phyloP scores from a whole-genome alignment of 805 yeast genomes.

The Metschnikowia henanensis region DNA sequence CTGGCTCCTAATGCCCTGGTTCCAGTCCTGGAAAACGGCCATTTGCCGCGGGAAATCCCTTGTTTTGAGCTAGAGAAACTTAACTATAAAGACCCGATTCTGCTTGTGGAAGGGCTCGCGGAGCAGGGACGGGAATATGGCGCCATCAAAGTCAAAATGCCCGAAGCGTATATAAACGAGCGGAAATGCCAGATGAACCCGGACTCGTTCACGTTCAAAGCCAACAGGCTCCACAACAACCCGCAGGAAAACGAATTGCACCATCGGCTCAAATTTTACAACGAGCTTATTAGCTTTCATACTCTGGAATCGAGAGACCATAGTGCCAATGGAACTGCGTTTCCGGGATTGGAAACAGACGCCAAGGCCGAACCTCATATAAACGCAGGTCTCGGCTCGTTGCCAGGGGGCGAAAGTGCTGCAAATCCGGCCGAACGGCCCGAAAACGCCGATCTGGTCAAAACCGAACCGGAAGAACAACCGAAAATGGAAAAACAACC shows the following conservation, averaged over 20 bases:
- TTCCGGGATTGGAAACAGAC: neutral
- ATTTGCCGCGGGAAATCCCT: conserved; percentile 42
- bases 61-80: conserved; percentile 50
- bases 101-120: conserved; percentile 55
- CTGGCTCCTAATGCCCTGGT: too few relatives aligned
- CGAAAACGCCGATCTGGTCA: neutral
- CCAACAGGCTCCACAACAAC: conserved; percentile 49
- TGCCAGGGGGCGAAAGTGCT: neutral
- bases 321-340: neutral
- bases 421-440: neutral
- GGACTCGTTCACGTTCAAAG: conserved; percentile 50
- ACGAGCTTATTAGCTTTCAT: conserved; percentile 45
- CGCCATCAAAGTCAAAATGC: conserved; percentile 73
- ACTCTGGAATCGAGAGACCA: conserved; percentile 1
- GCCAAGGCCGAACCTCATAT: neutral
- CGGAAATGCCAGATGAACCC: conserved; percentile 37
- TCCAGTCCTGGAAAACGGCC: neutral
- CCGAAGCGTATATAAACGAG: conserved; percentile 30
- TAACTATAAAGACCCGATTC: conserved; percentile 58
- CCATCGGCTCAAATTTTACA: conserved; percentile 48
- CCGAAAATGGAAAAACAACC: neutral
- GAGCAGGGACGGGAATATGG: conserved; percentile 62
- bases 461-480: neutral
- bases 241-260: conserved; percentile 42
- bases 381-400: neutral